phyloP scores from a whole-genome alignment of 345 rosid species.

The Populus ilicifolia region DNA sequence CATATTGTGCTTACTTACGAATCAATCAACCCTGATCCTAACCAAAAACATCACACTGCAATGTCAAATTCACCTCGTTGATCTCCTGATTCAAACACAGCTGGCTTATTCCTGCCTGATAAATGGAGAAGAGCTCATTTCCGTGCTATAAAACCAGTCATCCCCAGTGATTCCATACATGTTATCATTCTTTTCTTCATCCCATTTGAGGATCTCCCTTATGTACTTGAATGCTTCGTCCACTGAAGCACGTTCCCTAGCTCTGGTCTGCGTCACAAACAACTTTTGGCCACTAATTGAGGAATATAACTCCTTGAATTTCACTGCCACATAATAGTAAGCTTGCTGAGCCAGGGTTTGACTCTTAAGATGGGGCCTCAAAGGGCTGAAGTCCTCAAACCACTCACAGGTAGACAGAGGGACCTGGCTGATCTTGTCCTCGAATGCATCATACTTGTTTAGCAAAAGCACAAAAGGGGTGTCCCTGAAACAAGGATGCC shows the following conservation, averaged over 20 bases:
- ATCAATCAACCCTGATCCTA: not conserved
- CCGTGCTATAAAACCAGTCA: conserved; percentile 51
- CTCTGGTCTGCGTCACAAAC: conserved; percentile 46
- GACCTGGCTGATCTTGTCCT: conserved; percentile 39
- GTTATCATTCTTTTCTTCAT: conserved; percentile 47
- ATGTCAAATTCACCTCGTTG: not conserved
- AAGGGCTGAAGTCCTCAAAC: conserved; percentile 49
- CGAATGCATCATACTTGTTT: conserved; percentile 53
- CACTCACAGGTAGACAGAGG: conserved; percentile 53
- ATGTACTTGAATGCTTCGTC: conserved; percentile 51
- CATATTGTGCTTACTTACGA: not conserved
- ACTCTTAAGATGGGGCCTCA: conserved; percentile 34
- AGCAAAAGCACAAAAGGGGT: conserved; percentile 52
- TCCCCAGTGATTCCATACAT: conserved; percentile 33
- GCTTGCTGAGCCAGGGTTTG: conserved; percentile 55
- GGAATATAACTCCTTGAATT: conserved; percentile 51
- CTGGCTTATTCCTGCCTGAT: conserved; percentile 29
- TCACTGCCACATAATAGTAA: conserved; percentile 47
- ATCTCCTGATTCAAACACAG: not conserved
- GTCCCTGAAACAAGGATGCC: conserved; percentile 45
- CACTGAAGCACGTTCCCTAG: conserved; percentile 33
- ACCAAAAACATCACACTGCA: not conserved
- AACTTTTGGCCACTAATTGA: conserved; percentile 39
- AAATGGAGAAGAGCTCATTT: conserved; percentile 42
- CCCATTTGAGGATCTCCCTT: conserved; percentile 62